Evolutionary conservation across 345 rosid genomes (phyloP), one percentile per base, ranked within the genome.

Genomic region (Punica granatum): DNA sequence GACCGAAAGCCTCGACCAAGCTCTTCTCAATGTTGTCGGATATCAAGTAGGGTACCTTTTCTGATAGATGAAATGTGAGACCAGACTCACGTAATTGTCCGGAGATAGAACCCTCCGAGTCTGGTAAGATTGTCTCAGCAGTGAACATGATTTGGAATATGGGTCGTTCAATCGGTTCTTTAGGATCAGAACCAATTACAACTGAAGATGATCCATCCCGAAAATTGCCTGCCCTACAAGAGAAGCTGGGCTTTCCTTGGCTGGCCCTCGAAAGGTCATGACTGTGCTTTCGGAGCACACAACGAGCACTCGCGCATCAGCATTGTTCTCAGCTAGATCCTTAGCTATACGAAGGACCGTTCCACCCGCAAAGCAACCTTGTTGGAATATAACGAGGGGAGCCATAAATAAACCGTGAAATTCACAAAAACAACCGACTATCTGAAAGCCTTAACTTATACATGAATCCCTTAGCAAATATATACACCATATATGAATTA

Each of bases 271-370:
- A 79, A 89, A 89, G 25, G 89, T 87, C 37, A 87, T 85, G 0
- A 87, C 89, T 0, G 90, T 89, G 77, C 85, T 80, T 68, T 89
- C 92, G 0, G 88, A 85, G 70, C 90, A 89, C 30, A 89, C 90
- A 0, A 85, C 92, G 2, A 87, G 89, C 2, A 89, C 90, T 32
- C 92, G 96, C 0, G 92, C 89, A 1, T 87, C 86, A 34, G 74
- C 83, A 74, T 87, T 89, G 81, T 89, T 89, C 74, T 89, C 90
- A 0, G 92, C 92, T 25, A 89, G 77, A 51, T 89, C 96, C 69
- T 89, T 89, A 25, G 92, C 96, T 1, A 89, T 79, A 35, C 96
- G 0, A 86, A n/a, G n/a, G n/a, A n/a, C n/a, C n/a, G n/a, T n/a
- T n/a, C n/a, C n/a, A n/a, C n/a, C n/a, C n/a, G n/a, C 96, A 31